Conservation (phyloP, 1,284 basidiomycete species). For the Lentinula novae-zelandiae region DNA sequence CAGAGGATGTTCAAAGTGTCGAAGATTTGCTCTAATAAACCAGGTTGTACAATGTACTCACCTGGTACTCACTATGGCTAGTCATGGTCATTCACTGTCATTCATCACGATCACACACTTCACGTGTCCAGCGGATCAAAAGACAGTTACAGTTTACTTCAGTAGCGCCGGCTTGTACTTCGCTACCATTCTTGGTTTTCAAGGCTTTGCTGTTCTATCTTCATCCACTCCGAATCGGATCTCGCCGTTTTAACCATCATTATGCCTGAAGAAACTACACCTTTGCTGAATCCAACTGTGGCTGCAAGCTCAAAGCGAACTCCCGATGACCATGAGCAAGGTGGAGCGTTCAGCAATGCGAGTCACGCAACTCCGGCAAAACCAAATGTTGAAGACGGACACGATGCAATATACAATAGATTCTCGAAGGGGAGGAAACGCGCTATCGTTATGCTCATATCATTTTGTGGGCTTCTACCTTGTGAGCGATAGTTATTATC, state of each 20-base stretch:
- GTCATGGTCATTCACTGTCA: too few relatives aligned
- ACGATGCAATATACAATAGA: conserved; percentile 4
- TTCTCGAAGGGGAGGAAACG: conserved; percentile 6
- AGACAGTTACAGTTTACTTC: too few relatives aligned
- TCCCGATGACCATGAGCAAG: background rate
- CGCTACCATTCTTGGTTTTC: background rate
- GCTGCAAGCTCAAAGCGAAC: background rate
- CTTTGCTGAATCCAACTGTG: background rate
- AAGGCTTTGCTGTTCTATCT: background rate
- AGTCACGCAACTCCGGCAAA: background rate
- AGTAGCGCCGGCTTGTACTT: too few relatives aligned
- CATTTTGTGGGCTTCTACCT: conserved; percentile 11
- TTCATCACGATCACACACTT: too few relatives aligned
- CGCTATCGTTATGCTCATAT: conserved; percentile 8
- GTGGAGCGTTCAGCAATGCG: background rate
- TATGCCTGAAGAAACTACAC: background rate
- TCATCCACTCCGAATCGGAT: background rate
- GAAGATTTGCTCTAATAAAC: too few relatives aligned
- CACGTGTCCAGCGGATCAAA: too few relatives aligned
- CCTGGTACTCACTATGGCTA: too few relatives aligned
- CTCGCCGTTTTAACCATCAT: background rate
- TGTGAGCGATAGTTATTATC: background rate
- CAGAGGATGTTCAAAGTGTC: too few relatives aligned
- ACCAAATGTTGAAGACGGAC: background rate
- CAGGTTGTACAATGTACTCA: too few relatives aligned